A percentile compares a stretch with the other conserved stretches of the same genome.
Conservation (phyloP, 2,329 filamentous ascomycete genomes). For the Drechslerella stenobrocha region DNA sequence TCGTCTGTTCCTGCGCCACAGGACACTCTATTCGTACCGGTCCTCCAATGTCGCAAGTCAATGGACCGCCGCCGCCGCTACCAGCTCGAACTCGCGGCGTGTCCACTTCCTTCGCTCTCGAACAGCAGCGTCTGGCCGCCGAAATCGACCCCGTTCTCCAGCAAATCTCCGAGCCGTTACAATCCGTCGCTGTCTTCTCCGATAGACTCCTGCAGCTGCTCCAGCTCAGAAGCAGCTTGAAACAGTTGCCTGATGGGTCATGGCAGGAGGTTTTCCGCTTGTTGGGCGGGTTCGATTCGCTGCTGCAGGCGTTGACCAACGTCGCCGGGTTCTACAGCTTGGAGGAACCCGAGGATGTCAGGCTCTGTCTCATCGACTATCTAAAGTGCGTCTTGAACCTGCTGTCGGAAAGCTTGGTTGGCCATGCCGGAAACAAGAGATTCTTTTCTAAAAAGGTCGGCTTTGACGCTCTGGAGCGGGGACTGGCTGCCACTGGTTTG, state of each 20-base stretch:
- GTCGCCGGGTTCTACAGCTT: constrained; percentile 72
- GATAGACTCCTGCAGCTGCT: constrained; percentile 59
- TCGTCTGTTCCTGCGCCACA: constrained; percentile 6
- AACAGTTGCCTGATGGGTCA: constrained; percentile 60
- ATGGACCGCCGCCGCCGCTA: constrained; percentile 21
- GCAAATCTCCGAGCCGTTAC: constrained; percentile 55
- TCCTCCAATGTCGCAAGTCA: constrained; percentile 34
- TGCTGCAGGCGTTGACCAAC: constrained; percentile 70
- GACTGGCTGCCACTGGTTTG: constrained; percentile 69
- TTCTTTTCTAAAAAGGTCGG: constrained; percentile 83
- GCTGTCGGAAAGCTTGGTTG: constrained; percentile 72
- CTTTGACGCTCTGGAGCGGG: constrained; percentile 75
- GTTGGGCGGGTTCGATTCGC: constrained; percentile 73
- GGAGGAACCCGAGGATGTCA: constrained; percentile 64
- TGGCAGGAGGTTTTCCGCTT: constrained; percentile 80
- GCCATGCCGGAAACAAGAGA: constrained; percentile 80
- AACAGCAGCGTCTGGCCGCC: constrained; percentile 54
- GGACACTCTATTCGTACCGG: constrained; percentile 16
- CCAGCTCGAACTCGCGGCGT: constrained; percentile 41
- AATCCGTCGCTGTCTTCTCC: constrained; percentile 53
- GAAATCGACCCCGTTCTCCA: constrained; percentile 56
- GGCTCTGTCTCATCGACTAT: constrained; percentile 68
- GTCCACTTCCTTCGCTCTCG: constrained; percentile 49
- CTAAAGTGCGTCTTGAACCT: constrained; percentile 73
- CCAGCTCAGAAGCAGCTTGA: constrained; percentile 69